These are phyloP conservation scores for Chloris gayana DNA, from an alignment of 176 grass and related monocot species.

Conservation along the genomic window DNA sequence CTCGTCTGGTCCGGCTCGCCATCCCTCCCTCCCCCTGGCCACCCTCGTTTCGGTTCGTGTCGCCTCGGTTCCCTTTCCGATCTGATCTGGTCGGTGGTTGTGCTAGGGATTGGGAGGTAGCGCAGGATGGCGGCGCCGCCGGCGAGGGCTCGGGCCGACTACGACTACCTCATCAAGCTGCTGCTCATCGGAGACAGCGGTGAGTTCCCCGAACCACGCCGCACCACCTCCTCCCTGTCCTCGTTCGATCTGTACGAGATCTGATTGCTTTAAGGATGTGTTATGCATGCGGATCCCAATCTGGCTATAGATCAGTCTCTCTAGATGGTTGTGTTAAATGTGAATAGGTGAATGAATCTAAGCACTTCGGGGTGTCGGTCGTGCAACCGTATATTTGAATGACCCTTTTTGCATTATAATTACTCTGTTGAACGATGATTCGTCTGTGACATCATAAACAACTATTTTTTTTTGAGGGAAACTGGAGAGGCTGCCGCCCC, in stretches of 20 bases:
- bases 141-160: constrained; percentile 61
- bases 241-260: constrained; percentile 37
- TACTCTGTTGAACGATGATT: too few species aligned
- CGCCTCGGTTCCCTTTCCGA: not conserved
- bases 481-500: too few species aligned
- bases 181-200: constrained; percentile 68
- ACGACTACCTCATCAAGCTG: constrained; percentile 67
- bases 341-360: constrained; percentile 5
- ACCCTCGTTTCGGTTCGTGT: not conserved
- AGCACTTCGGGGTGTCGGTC: too few species aligned
- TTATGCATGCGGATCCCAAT: constrained; percentile 24
- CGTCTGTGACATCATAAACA: too few species aligned
- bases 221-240: not conserved
- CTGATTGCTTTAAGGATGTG: not conserved
- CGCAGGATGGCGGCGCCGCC: constrained; percentile 55
- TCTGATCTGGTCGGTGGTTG: constrained; percentile 30
- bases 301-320: not conserved
- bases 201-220: constrained; percentile 28
- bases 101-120: constrained; percentile 36
- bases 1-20: constrained; percentile 17
- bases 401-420: not conserved
- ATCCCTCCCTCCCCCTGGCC: not conserved
- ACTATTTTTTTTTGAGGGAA: too few species aligned
- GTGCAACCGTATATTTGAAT: not conserved
- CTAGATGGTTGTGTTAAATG: not conserved